Percentiles rank a stretch among this genome's conserved stretches.
phyloP scores from a whole-genome alignment of 192 early-diverging fungal genomes.

The Gryganskiella cystojenkinii region DNA sequence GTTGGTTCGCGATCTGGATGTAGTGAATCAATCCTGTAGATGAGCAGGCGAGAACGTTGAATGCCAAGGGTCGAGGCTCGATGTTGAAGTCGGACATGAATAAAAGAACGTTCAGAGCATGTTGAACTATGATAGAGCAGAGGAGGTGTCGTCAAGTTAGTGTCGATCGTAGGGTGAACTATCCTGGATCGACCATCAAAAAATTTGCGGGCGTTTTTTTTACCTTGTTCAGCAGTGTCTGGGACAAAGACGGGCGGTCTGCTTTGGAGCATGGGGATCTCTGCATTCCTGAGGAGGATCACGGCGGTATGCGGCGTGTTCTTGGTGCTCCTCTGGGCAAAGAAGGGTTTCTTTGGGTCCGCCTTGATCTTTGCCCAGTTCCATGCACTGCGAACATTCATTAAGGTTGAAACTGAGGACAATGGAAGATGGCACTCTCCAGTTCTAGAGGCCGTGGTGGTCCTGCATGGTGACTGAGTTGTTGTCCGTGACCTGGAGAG shows the following conservation, averaged over 20 bases:
- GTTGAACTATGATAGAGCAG: conserved; percentile 18
- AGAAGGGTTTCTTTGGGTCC: conserved; percentile 50
- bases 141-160: background rate
- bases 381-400: conserved; percentile 33
- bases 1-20: conserved; percentile 44
- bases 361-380: conserved; percentile 53
- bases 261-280: conserved; percentile 45
- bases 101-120: conserved; percentile 37
- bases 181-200: background rate
- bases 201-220: background rate
- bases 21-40: conserved; percentile 49
- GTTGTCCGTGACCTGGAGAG: conserved; percentile 19
- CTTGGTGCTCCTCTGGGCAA: conserved; percentile 36
- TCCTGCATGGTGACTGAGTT: conserved; percentile 8
- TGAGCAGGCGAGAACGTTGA: conserved; percentile 38
- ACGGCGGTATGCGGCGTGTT: conserved; percentile 44
- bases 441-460: background rate
- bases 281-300: conserved; percentile 43
- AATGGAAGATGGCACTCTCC: too few relatives aligned
- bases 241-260: conserved; percentile 41
- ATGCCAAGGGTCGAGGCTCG: conserved; percentile 33
- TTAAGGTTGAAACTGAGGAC: background rate
- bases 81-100: conserved; percentile 53
- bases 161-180: too few relatives aligned
- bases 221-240: conserved; percentile 37